Base-by-base conservation (phyloP, 768 basidiomycete genomes). In the Naematelia aurantialba region DNA sequence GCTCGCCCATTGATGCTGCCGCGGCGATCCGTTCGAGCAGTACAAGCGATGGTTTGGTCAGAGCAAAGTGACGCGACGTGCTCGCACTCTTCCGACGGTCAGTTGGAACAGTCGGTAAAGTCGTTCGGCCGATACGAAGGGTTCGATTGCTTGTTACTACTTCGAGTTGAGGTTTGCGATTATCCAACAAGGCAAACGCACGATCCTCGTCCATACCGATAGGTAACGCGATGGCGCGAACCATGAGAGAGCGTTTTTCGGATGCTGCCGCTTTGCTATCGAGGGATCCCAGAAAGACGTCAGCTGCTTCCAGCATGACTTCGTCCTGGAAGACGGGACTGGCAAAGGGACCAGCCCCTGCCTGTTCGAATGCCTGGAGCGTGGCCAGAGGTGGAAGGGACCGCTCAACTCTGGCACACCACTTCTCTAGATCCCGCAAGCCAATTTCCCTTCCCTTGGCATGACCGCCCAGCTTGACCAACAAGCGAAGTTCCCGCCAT, bases 271-370 rank as follows among this genome's bases (percentile, higher is more conserved):
- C 39, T 56, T 66, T 62, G 26, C 52, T 68, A 24, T 72, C 68
- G 17, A 72, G 24, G 0, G 85, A 82, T 34, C 90, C 89, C 64
- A 96, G 90, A 79, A 99, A 97, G 22, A 94, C 84, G 73, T 98
- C 96, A 19, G 87, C 82, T 0, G 89, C 89, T 70, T 92, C 89
- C 44, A 90, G 80, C 68, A 87, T 92, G 27, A 97, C 84, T 53
- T 92, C 90, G 75, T 98, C 93, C 44, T 91, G 85, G 1, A 93
- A 72, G 0, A 82, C 78, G 3, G 87, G 84, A 70, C 91, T 89
- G 3, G 87, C 79, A 66, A 91, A 85, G 0, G 46, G 87, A 67
- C 17, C 67, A 13, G 77, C 67, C 3, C 42, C 58, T 4, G 50
- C 47, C 31, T 61, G 61, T 30, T 59, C 69, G 25, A 65, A 46